A percentile compares a stretch with the other conserved stretches of the same genome.
phyloP scores from a whole-genome alignment of 768 basidiomycete genomes.

The Thelephora ganbajun region DNA sequence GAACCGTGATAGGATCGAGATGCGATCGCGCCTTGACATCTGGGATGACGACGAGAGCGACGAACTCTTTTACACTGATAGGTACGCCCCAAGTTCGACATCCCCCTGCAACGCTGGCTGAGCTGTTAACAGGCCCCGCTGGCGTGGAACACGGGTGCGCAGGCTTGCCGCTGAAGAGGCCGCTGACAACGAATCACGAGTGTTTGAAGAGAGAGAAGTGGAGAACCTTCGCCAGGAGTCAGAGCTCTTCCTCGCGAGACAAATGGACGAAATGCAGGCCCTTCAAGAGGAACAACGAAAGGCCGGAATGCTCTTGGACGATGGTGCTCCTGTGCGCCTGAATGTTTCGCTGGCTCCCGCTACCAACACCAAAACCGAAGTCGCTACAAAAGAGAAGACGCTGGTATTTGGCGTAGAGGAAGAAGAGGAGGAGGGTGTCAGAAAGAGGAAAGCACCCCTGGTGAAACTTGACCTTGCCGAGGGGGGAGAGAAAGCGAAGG shows the following conservation, averaged over 20 bases:
- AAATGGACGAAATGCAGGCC: conserved; percentile 94
- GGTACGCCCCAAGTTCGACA: conserved; percentile 28
- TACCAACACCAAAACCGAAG: conserved; percentile 29
- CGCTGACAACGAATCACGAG: conserved; percentile 71
- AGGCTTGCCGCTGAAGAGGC: conserved; percentile 66
- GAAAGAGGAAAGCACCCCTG: conserved; percentile 76
- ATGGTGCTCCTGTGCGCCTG: conserved; percentile 81
- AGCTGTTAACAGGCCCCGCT: conserved; percentile 43
- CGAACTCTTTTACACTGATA: conserved; percentile 84
- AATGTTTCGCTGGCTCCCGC: conserved; percentile 56
- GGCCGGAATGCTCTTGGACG: conserved; percentile 81
- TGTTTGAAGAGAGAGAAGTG: conserved; percentile 73
- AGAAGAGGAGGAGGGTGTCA: conserved; percentile 66
- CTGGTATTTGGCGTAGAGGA: conserved; percentile 75
- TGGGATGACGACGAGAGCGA: conserved; percentile 93
- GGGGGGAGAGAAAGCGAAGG: conserved; percentile 62
- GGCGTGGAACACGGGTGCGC: conserved; percentile 67
- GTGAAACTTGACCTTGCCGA: conserved; percentile 88
- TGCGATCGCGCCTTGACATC: conserved; percentile 68
- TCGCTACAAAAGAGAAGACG: conserved; percentile 26
- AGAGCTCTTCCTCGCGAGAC: conserved; percentile 83
- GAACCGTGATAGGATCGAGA: conserved; percentile 67
- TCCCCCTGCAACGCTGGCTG: not conserved
- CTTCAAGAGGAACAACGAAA: conserved; percentile 84
- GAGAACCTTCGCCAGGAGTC: conserved; percentile 83